A percentile compares a stretch with the other conserved stretches of the same genome.
These are phyloP conservation scores for Plasmodium yoelii DNA, from an alignment of 169 alveolate genomes.

Conservation along the genomic window DNA sequence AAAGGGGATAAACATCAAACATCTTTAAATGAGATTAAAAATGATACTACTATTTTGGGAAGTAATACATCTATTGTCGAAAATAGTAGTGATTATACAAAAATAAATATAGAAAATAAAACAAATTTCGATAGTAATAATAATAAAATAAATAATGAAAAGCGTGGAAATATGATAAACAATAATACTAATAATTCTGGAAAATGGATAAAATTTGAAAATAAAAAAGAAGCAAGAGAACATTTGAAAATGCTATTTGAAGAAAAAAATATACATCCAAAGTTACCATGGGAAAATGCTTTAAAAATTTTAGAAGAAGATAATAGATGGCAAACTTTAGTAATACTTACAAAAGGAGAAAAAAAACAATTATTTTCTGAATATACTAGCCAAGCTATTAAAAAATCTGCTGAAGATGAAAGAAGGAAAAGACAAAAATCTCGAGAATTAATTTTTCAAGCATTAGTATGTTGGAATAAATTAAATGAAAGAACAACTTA, in stretches of 20 bases:
- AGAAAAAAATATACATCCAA: conserved; percentile 81
- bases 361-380: conserved; percentile 88
- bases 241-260: conserved; percentile 81
- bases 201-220: conserved; percentile 67
- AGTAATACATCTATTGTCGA: background rate
- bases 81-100: background rate
- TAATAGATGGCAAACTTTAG: conserved; percentile 81
- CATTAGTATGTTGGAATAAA: conserved; percentile 81
- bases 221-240: conserved; percentile 82
- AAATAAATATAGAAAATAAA: background rate
- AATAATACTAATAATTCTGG: background rate
- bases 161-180: background rate
- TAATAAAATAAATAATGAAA: background rate
- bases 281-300: conserved; percentile 85
- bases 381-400: conserved; percentile 85
- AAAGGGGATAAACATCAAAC: conserved; percentile 4
- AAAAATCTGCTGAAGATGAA: conserved; percentile 85
- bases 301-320: conserved; percentile 79
- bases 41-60: background rate
- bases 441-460: conserved; percentile 80
- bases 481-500: conserved; percentile 78
- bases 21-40: background rate
- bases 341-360: conserved; percentile 86
- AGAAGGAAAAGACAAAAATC: conserved; percentile 83
- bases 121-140: background rate